Evolutionary conservation across 495 filamentous ascomycete species (phyloP).

Genomic region (Neurospora tetrasperma): DNA sequence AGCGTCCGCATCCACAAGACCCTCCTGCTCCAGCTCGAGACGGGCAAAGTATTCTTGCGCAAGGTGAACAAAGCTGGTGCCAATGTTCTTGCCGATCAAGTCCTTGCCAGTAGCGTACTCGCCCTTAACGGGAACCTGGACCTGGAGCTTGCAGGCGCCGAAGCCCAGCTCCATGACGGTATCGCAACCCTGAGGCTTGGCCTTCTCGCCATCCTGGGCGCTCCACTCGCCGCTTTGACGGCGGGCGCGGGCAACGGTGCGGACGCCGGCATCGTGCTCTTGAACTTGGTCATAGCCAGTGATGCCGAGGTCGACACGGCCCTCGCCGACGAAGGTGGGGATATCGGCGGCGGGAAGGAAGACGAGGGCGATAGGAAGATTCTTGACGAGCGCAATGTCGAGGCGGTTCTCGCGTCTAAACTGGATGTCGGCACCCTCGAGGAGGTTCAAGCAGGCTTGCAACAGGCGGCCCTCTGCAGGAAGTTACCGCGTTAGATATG

Average conservation of each 20-base stretch:
- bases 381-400: conserved; percentile 94
- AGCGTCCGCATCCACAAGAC: conserved; percentile 16
- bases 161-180: conserved; percentile 85
- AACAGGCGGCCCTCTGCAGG: conserved; percentile 78
- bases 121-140: conserved; percentile 89
- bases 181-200: conserved; percentile 51
- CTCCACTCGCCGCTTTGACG: conserved; percentile 43
- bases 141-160: conserved; percentile 83
- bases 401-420: conserved; percentile 87
- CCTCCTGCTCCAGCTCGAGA: conserved; percentile 49
- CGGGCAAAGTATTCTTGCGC: conserved; percentile 69
- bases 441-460: conserved; percentile 74
- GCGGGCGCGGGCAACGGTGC: conserved; percentile 39
- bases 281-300: conserved; percentile 87
- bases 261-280: conserved; percentile 73
- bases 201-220: conserved; percentile 21
- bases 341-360: conserved; percentile 97
- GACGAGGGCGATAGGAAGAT: conserved; percentile 86
- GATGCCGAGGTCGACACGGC: conserved; percentile 86
- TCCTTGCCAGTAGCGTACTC: conserved; percentile 55
- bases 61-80: conserved; percentile 86
- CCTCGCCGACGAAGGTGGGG: conserved; percentile 92
- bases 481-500: not conserved
- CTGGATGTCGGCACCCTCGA: conserved; percentile 88
- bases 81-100: conserved; percentile 86